Base-by-base conservation (phyloP, 768 basidiomycete species). In the Macrolepiota albuminosa region DNA sequence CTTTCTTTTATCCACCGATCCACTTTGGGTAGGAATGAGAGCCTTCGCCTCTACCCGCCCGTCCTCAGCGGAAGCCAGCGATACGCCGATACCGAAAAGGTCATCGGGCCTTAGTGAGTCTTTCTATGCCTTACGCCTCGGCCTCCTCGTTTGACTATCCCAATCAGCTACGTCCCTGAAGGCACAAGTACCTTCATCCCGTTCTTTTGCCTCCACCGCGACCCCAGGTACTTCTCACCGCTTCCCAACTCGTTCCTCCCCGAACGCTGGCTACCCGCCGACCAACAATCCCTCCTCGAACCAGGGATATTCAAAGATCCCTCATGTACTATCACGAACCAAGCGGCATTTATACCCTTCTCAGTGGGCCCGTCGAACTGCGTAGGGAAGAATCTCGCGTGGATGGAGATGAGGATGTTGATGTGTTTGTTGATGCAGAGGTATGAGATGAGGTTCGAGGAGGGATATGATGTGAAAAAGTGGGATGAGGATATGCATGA, bases 1-100 rank as follows among this genome's bases (percentile, higher is more conserved):
- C 45, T 36, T 21, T 51, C 33, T 24, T 51, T 18, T 39, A 18
- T 24, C 31, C n/a, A 46, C 42, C 53, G 4, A 62, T 31, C n/a
- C 31, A 3, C 34, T 47, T 52, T 39, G 9, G n/a, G 49, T 59
- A 84, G 83, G 61, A 82, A 82, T 43, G 83, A 84, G 60, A 69
- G 75, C 1, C 69, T 84, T 33, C 76, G 83, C 42, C 70, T 84
- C 21, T 76, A 75, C 58, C 81, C 83, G 13, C 75, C 84, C 11
- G 69, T 84, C 36, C 74, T 81, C 39, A 77, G 76, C 53, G 80
- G 80, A 34, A 73, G 75, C 48, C 79, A 80, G 59, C 78, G 83
- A 36, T 71, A 71, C 16, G 69, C 72, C 3, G 72, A 69, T 1
- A 76, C 73, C 13, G 78, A 75, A 52, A 73, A 72, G 53, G 36